These are phyloP conservation scores for Ambrosia trifida DNA, from an alignment of 129 eudicot genomes.

Conservation along the genomic window DNA sequence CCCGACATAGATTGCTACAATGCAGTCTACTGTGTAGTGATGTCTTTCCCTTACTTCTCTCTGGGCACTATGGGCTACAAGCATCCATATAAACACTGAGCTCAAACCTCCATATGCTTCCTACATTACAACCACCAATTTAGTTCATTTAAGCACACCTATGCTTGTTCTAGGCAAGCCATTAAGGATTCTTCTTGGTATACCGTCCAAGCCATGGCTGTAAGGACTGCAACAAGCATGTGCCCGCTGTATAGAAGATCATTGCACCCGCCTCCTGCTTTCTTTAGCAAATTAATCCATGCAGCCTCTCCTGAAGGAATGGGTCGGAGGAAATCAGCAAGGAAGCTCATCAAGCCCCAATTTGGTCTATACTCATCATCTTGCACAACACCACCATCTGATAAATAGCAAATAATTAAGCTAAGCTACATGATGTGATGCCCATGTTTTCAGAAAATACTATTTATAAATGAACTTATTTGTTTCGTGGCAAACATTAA, in stretches of 20 bases:
- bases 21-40: constrained; percentile 84
- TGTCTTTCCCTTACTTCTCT: constrained; percentile 95
- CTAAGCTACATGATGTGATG: background rate
- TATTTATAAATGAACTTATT: background rate
- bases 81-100: constrained; percentile 81
- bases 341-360: constrained; percentile 95
- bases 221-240: constrained; percentile 94
- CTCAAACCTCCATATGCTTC: constrained; percentile 97
- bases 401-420: background rate
- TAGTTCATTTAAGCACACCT: background rate
- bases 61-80: constrained; percentile 89
- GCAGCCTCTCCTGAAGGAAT: constrained; percentile 63
- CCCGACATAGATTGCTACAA: constrained; percentile 84
- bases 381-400: constrained; percentile 56
- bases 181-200: background rate
- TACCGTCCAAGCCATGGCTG: constrained; percentile 99
- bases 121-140: constrained; percentile 36
- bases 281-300: constrained; percentile 86
- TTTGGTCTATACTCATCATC: constrained; percentile 65
- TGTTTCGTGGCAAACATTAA: background rate
- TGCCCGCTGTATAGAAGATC: constrained; percentile 97
- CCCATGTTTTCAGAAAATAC: background rate
- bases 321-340: constrained; percentile 82
- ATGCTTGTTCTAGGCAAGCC: too few species aligned
- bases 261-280: constrained; percentile 96